Conservation (phyloP, 495 filamentous ascomycete species). For the Penicillium atrosanguineum region DNA sequence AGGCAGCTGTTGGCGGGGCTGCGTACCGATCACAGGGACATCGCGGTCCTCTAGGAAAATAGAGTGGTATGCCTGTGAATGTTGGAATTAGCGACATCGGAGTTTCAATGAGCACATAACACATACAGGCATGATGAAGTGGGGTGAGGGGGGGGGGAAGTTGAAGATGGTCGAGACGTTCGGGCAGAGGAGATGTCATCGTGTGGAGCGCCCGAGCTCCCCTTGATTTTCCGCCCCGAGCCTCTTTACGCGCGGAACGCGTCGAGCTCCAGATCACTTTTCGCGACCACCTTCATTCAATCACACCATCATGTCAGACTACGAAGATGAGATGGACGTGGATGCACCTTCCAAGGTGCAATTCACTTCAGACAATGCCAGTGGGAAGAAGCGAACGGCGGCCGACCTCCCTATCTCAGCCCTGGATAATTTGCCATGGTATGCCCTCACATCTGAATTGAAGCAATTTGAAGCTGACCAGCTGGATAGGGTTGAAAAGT, state of each 20-base stretch:
- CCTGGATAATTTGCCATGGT: conserved; percentile 95
- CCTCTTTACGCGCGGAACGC: conserved; percentile 47
- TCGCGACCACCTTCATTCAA: conserved; percentile 7
- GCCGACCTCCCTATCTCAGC: conserved; percentile 93
- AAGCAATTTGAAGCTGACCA: conserved; percentile 4
- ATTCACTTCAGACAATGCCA: conserved; percentile 56
- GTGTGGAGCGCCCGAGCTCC: conserved; percentile 24
- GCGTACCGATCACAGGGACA: conserved; percentile 62
- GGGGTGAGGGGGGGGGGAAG: conserved; percentile 12
- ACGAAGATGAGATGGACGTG: conserved; percentile 88
- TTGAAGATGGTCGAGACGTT: conserved; percentile 25
- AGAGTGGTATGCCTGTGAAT: conserved; percentile 79
- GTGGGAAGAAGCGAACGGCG: conserved; percentile 82
- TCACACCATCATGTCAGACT: conserved; percentile 73
- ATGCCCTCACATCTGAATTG: not conserved
- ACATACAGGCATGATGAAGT: conserved; percentile 49
- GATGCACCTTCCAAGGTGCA: conserved; percentile 59
- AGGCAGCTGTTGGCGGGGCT: conserved; percentile 17
- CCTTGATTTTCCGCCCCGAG: conserved; percentile 44
- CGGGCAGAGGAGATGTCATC: conserved; percentile 42
- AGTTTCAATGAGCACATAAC: not conserved
- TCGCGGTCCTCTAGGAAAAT: conserved; percentile 83
- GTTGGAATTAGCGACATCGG: conserved; percentile 5
- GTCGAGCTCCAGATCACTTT: conserved; percentile 22
- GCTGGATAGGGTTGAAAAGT: conserved; percentile 88